phyloP scores from a whole-genome alignment of 2,329 filamentous ascomycete genomes.

The Grosmannia huntii region DNA sequence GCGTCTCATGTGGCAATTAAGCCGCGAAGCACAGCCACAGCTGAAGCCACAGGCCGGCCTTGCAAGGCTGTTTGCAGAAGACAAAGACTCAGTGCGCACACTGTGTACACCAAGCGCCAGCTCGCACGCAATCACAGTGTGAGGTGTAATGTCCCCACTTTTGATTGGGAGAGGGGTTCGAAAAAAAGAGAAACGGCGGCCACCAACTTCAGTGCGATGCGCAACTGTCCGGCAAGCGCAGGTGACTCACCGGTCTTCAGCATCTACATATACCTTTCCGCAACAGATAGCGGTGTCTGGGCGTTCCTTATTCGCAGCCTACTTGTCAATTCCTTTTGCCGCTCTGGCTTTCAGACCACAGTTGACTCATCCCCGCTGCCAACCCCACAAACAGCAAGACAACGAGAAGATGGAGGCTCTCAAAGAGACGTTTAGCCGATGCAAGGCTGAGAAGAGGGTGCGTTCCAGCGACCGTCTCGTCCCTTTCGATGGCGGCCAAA shows the following conservation, averaged over 20 bases:
- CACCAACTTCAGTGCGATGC: neutral
- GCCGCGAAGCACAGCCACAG: neutral
- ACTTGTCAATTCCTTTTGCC: neutral
- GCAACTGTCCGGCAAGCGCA: neutral
- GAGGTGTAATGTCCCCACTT: neutral
- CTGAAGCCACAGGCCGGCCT: neutral
- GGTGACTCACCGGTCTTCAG: neutral
- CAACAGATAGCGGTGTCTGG: neutral
- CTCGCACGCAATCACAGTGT: neutral
- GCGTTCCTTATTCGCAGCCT: neutral
- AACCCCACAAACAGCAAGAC: neutral
- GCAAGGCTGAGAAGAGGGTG: conserved; percentile 47
- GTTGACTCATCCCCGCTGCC: neutral
- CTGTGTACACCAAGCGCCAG: neutral
- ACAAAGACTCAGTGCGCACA: neutral
- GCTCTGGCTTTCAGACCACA: neutral
- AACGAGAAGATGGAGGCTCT: conserved; percentile 38
- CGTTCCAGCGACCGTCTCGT: conserved; percentile 14
- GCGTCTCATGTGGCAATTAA: too few species aligned
- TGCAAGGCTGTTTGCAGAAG: too few species aligned
- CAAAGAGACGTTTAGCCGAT: conserved; percentile 45
- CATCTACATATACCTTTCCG: neutral
- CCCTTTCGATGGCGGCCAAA: neutral
- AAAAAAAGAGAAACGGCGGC: neutral
- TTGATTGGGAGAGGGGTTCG: neutral